Percentiles rank a stretch among this genome's conserved stretches.
Evolutionary conservation across 345 rosid genomes (phyloP).

Genomic region (Populus simonii): DNA sequence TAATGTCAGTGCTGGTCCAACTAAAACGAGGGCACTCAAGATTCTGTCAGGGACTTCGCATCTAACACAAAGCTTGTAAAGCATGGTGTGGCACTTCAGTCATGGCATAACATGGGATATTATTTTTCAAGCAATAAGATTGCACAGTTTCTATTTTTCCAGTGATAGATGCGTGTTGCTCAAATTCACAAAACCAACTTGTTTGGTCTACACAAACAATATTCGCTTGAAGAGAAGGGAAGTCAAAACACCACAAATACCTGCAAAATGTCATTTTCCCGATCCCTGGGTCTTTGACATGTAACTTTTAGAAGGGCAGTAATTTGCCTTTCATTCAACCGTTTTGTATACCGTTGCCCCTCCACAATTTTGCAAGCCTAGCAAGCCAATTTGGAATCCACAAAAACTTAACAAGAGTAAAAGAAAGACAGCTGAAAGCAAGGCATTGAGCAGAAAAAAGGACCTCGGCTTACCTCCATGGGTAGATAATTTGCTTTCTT

Average conservation of each 20-base stretch:
- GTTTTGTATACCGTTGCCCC: conserved; percentile 90
- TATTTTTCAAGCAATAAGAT: neutral
- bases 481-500: conserved; percentile 96
- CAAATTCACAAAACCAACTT: neutral
- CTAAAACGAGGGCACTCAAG: neutral
- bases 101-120: neutral
- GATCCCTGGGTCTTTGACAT: conserved; percentile 93
- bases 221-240: neutral
- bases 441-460: neutral
- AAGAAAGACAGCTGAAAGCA: neutral
- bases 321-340: conserved; percentile 92
- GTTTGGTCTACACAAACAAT: neutral
- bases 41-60: neutral
- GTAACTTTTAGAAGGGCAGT: conserved; percentile 89
- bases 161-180: neutral
- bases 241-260: conserved; percentile 26
- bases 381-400: conserved; percentile 15
- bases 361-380: conserved; percentile 98
- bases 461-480: conserved; percentile 66
- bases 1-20: neutral
- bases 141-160: neutral
- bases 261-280: conserved; percentile 80
- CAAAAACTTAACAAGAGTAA: neutral
- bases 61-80: neutral
- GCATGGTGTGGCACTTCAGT: neutral